phyloP scores from a whole-genome alignment of 2,329 filamentous ascomycete species.

The Aspergillus proliferans region DNA sequence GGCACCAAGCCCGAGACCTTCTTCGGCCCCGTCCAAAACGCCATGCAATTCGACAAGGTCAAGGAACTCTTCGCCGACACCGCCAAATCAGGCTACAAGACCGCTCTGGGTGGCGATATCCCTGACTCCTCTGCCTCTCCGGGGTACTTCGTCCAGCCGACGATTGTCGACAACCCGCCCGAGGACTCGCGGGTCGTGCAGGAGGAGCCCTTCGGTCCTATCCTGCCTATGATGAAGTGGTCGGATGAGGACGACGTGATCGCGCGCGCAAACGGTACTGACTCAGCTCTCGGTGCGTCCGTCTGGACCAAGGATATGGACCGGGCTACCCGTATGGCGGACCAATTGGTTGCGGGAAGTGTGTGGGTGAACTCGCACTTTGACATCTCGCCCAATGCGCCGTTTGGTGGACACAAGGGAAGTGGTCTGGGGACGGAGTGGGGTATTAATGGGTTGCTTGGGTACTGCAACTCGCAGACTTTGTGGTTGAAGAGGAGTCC shows the following conservation, averaged over 20 bases:
- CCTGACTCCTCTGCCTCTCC: slow-evolving; percentile 35
- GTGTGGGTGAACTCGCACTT: slow-evolving; percentile 54
- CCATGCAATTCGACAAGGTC: slow-evolving; percentile 58
- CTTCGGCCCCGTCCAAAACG: slow-evolving; percentile 58
- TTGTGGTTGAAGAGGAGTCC: slow-evolving; percentile 24
- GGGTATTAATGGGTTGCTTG: slow-evolving; percentile 35
- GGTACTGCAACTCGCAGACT: slow-evolving; percentile 36
- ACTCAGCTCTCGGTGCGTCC: slow-evolving; percentile 52
- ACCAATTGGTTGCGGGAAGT: slow-evolving; percentile 50
- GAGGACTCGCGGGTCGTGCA: slow-evolving; percentile 50
- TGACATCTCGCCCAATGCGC: slow-evolving; percentile 23
- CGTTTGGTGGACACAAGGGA: slow-evolving; percentile 48
- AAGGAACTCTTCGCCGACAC: slow-evolving; percentile 52
- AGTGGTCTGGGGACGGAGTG: slow-evolving; percentile 48
- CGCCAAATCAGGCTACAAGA: slow-evolving; percentile 47
- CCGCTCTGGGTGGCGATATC: slow-evolving; percentile 46
- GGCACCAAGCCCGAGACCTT: slow-evolving; percentile 40
- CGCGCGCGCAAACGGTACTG: slow-evolving; percentile 47
- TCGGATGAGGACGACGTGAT: slow-evolving; percentile 55
- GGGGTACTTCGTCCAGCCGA: slow-evolving; percentile 55
- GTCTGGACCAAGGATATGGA: slow-evolving; percentile 52
- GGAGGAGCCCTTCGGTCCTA: slow-evolving; percentile 59
- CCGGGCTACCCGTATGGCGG: slow-evolving; percentile 48
- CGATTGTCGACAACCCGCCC: slow-evolving; percentile 53
- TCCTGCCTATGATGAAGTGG: slow-evolving; percentile 59